Base-by-base conservation (phyloP, 495 filamentous ascomycete genomes). In the Penicillium paxilli region DNA sequence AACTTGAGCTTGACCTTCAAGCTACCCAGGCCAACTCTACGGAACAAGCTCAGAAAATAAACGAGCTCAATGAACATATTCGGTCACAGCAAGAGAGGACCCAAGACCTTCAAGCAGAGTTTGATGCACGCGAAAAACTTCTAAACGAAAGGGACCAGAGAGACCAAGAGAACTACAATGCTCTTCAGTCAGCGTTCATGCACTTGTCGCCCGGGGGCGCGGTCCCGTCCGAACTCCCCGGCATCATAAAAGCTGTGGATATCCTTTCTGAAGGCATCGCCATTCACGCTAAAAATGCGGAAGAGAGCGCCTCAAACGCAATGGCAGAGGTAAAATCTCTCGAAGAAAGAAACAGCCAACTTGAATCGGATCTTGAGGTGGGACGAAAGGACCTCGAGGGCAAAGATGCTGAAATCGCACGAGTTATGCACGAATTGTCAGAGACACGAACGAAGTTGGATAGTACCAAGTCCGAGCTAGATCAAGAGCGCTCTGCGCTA, bases 1-100 rank as follows among this genome's bases (percentile, higher is more conserved):
- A 77, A 7, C 77, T 96, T 1, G 82, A 90, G 62, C 68, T 77
- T 14, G 89, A 96, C 52, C 70, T 96, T 20, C 85, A 90, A 45
- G 73, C 73, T 35, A 64, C 85, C 1, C 79, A 74, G 14, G 80
- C 74, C 37, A 81, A 81, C 44, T 79, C 82, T 33, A 74, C 73
- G 12, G 80, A 86, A 23, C 81, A 87, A 49, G 65, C 73, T 9
- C 72, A 83, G 17, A 84, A 80, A 47, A 76, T 80, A 0, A 78
- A 79, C 55, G 80, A 71, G 24, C 70, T 88, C 14, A 52, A 55
- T 33, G 49, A 54, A 26, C 47, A 28, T 4, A 48, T 58, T 6
- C 30, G 44, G 44, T 16, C 44, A 22, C 40, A 49, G 12, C 25
- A 55, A 23, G 45, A 47, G 16, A 50, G 55, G n/a, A 52, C 58